Percentiles rank a stretch among this genome's conserved stretches.
Evolutionary conservation across 1,284 basidiomycete species (phyloP).

Genomic region (Melampsora larici-populina): DNA sequence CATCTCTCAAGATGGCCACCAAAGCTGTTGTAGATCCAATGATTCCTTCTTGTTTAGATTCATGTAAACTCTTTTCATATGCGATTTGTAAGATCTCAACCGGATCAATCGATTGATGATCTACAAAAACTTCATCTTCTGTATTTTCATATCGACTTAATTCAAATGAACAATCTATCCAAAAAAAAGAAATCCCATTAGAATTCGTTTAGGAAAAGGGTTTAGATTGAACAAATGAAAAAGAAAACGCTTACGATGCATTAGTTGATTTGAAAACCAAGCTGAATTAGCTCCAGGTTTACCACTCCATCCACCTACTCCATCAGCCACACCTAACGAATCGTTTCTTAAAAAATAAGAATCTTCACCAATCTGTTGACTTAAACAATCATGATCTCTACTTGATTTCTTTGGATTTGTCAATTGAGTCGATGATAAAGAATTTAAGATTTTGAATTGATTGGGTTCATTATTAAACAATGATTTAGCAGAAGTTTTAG

Average conservation of each 20-base stretch:
- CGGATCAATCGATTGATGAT: conserved; percentile 56
- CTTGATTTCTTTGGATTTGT: conserved; percentile 45
- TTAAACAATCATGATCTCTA: conserved; percentile 51
- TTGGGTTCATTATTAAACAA: no score
- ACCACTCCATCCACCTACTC: conserved; percentile 79
- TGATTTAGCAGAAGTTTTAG: conserved; percentile 51
- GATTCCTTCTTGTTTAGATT: conserved; percentile 57
- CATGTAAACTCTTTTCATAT: conserved; percentile 59
- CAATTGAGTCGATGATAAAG: conserved; percentile 31
- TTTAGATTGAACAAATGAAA: background rate
- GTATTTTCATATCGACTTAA: conserved; percentile 47
- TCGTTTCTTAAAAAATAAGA: conserved; percentile 76
- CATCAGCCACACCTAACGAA: conserved; percentile 81
- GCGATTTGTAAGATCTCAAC: conserved; percentile 62
- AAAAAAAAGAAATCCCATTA: background rate
- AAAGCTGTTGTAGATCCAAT: conserved; percentile 61
- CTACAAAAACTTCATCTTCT: conserved; percentile 47
- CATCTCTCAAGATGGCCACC: conserved; percentile 62
- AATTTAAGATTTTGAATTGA: conserved; percentile 35
- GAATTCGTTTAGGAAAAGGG: background rate
- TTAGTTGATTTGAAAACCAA: conserved; percentile 75
- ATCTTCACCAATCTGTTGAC: conserved; percentile 77
- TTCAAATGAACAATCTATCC: conserved; percentile 13
- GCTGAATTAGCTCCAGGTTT: conserved; percentile 62
- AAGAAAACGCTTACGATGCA: conserved; percentile 67